Percentiles rank a stretch among this genome's conserved stretches.
Conservation (phyloP, 1,139 yeast genomes). For the Trichomonascaceae sp. region DNA sequence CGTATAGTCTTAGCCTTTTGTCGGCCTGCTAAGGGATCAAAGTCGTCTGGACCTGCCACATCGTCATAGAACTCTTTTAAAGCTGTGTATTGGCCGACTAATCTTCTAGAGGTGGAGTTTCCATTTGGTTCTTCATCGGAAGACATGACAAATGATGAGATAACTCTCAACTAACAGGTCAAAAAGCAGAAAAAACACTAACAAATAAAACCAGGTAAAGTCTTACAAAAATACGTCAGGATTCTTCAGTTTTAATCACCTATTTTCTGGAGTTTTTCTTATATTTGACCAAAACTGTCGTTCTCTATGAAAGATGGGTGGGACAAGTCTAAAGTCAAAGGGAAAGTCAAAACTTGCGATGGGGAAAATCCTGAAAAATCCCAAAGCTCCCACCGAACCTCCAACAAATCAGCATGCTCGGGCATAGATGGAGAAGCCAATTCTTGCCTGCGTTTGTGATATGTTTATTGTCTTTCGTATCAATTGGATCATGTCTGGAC, state of each 20-base stretch:
- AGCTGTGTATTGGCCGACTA: slow-evolving; percentile 32
- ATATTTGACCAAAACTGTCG: no score
- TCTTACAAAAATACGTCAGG: no score
- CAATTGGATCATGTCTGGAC: background rate
- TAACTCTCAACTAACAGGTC: no score
- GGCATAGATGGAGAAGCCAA: background rate
- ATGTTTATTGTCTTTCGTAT: background rate
- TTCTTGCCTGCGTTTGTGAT: background rate
- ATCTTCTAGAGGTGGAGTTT: slow-evolving; percentile 6
- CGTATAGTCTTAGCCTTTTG: slow-evolving; percentile 29
- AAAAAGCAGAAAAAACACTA: no score
- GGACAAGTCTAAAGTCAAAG: no score
- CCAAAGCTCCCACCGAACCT: slow-evolving; percentile 2
- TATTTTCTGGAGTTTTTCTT: no score
- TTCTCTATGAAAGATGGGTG: no score
- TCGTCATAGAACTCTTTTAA: slow-evolving; percentile 28
- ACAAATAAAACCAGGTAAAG: no score
- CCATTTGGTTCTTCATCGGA: background rate
- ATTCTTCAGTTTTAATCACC: no score
- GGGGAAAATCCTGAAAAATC: background rate
- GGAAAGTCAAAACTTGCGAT: no score
- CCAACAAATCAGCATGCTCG: slow-evolving; percentile 1
- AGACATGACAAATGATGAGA: background rate
- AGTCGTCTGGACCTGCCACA: slow-evolving; percentile 30
- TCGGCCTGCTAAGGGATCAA: slow-evolving; percentile 35